Conservation (phyloP, 768 basidiomycete genomes). For the Coprinopsis cinerea region DNA sequence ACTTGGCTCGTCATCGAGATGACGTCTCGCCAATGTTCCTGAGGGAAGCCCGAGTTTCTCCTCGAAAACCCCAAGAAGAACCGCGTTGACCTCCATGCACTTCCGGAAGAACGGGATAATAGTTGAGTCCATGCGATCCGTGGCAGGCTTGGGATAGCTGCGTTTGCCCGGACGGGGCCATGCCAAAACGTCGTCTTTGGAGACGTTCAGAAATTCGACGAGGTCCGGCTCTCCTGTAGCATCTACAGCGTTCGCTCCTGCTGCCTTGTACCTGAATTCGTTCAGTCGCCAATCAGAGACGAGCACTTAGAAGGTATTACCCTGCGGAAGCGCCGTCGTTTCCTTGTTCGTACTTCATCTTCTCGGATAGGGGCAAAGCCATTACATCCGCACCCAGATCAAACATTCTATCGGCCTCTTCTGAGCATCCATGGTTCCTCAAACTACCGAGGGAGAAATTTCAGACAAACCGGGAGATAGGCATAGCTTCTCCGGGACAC, state of each 20-base stretch:
- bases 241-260: conserved; percentile 58
- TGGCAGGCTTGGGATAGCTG: conserved; percentile 50
- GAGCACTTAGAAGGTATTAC: conserved; percentile 18
- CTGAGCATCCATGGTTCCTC: conserved; percentile 50
- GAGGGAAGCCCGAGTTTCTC: conserved; percentile 46
- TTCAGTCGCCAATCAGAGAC: neutral
- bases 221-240: conserved; percentile 50
- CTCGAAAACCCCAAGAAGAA: conserved; percentile 51
- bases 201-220: conserved; percentile 59
- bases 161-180: conserved; percentile 50
- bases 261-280: conserved; percentile 50
- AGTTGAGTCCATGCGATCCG: conserved; percentile 46
- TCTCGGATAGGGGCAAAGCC: conserved; percentile 47
- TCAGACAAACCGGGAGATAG: neutral
- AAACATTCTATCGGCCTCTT: conserved; percentile 47
- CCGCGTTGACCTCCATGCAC: conserved; percentile 50
- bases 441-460: conserved; percentile 26
- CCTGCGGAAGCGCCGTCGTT: conserved; percentile 37
- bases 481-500: conserved; percentile 18
- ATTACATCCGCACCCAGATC: conserved; percentile 50
- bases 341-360: conserved; percentile 54
- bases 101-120: conserved; percentile 47
- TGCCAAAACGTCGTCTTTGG: conserved; percentile 63
- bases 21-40: conserved; percentile 39
- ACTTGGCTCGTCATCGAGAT: conserved; percentile 40